A percentile compares a stretch with the other conserved stretches of the same genome.
Conservation (phyloP, 148 eudicot genomes). For the Camellia lanceoleosa region DNA sequence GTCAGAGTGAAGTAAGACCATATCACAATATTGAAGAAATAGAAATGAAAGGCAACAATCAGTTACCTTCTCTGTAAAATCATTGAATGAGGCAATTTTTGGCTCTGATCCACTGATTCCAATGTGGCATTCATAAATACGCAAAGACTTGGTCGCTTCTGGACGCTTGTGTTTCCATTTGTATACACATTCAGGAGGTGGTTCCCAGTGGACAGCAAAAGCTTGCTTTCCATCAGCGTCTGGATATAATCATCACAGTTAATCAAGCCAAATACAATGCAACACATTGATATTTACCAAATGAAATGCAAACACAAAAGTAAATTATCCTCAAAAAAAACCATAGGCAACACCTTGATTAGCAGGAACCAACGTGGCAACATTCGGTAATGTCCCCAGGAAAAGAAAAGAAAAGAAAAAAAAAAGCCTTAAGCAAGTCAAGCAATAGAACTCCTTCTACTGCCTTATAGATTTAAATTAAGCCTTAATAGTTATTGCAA, state of each 20-base stretch:
- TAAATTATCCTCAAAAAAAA: background rate
- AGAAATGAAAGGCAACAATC: background rate
- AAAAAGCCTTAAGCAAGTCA: background rate
- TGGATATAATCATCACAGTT: constrained; percentile 23
- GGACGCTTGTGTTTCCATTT: constrained; percentile 77
- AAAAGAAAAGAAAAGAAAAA: background rate
- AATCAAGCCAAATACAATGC: constrained; percentile 10
- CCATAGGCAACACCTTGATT: background rate
- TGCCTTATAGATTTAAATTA: background rate
- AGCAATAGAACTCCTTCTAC: background rate
- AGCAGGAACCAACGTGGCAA: background rate
- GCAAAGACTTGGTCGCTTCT: constrained; percentile 67
- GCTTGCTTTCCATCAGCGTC: constrained; percentile 72
- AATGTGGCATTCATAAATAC: constrained; percentile 90
- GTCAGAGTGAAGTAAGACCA: background rate
- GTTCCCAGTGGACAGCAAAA: constrained; percentile 96
- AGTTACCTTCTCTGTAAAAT: constrained; percentile 68
- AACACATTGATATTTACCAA: background rate
- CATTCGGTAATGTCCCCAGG: background rate
- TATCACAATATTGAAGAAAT: background rate
- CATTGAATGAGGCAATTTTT: constrained; percentile 68
- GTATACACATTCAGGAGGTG: constrained; percentile 69
- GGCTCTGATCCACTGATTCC: constrained; percentile 86
- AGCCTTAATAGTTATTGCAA: background rate
- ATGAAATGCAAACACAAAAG: background rate